These are phyloP conservation scores for Umbelopsis ramanniana DNA, from an alignment of 192 early-diverging fungal genomes.

Conservation along the genomic window DNA sequence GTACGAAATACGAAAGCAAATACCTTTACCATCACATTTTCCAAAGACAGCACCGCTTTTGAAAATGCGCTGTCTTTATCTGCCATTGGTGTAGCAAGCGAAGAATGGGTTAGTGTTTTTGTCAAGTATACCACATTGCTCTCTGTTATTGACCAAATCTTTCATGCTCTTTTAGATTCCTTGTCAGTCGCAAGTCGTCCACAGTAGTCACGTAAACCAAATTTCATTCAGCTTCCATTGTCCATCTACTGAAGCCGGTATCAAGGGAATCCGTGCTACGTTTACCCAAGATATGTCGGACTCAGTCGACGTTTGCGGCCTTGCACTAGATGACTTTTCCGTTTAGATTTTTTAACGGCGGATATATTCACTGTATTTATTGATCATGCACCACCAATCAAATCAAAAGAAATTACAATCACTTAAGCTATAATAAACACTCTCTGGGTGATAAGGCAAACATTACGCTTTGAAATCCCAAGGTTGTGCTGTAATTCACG, in stretches of 20 bases:
- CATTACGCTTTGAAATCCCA: no score
- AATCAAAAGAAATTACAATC: background rate
- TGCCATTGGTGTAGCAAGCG: constrained; percentile 24
- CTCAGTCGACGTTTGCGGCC: constrained; percentile 1
- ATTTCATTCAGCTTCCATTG: constrained; percentile 9
- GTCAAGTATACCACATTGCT: background rate
- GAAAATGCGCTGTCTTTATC: constrained; percentile 1
- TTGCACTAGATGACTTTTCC: constrained; percentile 10
- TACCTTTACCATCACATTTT: constrained; percentile 14
- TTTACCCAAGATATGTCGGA: constrained; percentile 4
- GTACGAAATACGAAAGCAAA: constrained; percentile 33
- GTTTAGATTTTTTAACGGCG: background rate
- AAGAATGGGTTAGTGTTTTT: background rate
- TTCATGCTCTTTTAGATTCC: background rate
- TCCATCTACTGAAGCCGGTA: constrained; percentile 10
- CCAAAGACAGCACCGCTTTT: constrained; percentile 1
- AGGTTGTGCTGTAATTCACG: background rate
- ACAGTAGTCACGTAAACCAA: background rate
- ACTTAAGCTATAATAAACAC: background rate
- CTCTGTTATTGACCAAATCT: background rate
- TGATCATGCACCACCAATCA: background rate
- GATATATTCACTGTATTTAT: constrained; percentile 7
- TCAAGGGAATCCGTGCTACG: constrained; percentile 6
- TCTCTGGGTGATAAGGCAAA: background rate
- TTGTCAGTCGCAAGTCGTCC: background rate